These are phyloP conservation scores for Malassezia obtusa DNA, from an alignment of 1,284 basidiomycete genomes.

Conservation along the genomic window DNA sequence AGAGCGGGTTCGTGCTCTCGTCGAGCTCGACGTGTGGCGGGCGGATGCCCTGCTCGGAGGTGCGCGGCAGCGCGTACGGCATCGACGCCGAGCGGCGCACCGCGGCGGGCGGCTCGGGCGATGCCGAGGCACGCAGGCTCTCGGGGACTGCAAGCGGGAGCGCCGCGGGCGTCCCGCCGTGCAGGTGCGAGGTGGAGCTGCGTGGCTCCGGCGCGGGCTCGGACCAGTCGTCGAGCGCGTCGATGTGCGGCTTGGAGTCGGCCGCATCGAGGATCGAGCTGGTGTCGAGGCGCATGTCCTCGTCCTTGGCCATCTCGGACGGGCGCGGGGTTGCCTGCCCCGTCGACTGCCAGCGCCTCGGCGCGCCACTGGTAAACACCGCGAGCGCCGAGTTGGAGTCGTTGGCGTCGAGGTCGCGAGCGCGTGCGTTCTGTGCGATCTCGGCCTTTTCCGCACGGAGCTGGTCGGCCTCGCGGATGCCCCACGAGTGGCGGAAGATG, in stretches of 20 bases:
- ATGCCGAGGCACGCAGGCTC: neutral
- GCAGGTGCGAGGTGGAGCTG: neutral
- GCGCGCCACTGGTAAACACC: neutral
- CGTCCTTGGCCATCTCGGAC: neutral
- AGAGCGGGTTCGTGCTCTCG: conserved; percentile 27
- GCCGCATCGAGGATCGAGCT: neutral
- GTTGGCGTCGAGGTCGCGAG: conserved; percentile 1
- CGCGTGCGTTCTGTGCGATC: conserved; percentile 1
- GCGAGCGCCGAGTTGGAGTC: neutral
- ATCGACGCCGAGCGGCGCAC: conserved; percentile 10
- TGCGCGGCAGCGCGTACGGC: neutral
- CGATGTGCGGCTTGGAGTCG: neutral
- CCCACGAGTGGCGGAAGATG: conserved; percentile 51
- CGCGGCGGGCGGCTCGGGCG: neutral
- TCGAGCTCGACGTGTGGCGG: neutral
- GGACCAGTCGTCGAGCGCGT: neutral
- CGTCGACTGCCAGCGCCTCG: neutral
- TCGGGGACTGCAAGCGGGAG: neutral
- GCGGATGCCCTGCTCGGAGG: neutral
- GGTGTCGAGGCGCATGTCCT: neutral
- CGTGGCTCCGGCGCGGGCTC: neutral
- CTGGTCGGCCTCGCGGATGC: conserved; percentile 47
- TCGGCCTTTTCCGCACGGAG: conserved; percentile 34
- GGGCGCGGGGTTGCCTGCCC: neutral
- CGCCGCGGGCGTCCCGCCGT: conserved; percentile 5